phyloP scores from a whole-genome alignment of 2,329 filamentous ascomycete species.

The Calonectria multiphialidica region DNA sequence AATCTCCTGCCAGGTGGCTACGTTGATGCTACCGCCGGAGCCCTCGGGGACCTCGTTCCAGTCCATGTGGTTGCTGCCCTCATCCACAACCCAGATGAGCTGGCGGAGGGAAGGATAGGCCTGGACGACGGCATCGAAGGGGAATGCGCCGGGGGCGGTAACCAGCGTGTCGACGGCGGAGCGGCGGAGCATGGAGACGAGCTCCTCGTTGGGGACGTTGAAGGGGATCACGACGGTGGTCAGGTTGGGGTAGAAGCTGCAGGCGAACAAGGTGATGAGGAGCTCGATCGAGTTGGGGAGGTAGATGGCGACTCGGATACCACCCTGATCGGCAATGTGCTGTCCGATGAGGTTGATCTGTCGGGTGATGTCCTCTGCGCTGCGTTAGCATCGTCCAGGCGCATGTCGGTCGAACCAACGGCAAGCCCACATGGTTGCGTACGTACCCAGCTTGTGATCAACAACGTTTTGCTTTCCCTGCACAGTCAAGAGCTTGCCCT shows the following conservation, averaged over 20 bases:
- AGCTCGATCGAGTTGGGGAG: constrained; percentile 95
- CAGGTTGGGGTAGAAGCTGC: constrained; percentile 85
- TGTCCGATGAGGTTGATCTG: constrained; percentile 91
- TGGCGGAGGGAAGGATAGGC: constrained; percentile 79
- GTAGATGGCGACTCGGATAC: constrained; percentile 86
- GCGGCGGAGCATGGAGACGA: constrained; percentile 79
- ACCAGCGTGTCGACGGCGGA: constrained; percentile 85
- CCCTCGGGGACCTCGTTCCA: constrained; percentile 91
- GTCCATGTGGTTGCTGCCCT: constrained; percentile 91
- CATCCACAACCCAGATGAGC: constrained; percentile 92
- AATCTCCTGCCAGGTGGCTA: constrained; percentile 94
- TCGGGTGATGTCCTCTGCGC: constrained; percentile 76
- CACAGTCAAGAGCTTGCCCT: constrained; percentile 82
- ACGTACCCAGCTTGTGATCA: constrained; percentile 75
- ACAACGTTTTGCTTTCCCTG: constrained; percentile 80
- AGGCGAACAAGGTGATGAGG: constrained; percentile 84
- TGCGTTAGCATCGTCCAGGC: constrained; percentile 20
- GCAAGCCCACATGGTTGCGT: not conserved
- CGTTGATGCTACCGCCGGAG: constrained; percentile 79
- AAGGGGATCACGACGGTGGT: constrained; percentile 89
- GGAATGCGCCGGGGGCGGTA: constrained; percentile 87
- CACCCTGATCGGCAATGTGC: constrained; percentile 78
- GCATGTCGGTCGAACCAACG: not conserved
- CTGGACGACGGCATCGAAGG: constrained; percentile 79
- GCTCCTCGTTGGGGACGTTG: constrained; percentile 75